Conservation (phyloP, 177 flowering plant species). For the Vitis hybrid region DNA sequence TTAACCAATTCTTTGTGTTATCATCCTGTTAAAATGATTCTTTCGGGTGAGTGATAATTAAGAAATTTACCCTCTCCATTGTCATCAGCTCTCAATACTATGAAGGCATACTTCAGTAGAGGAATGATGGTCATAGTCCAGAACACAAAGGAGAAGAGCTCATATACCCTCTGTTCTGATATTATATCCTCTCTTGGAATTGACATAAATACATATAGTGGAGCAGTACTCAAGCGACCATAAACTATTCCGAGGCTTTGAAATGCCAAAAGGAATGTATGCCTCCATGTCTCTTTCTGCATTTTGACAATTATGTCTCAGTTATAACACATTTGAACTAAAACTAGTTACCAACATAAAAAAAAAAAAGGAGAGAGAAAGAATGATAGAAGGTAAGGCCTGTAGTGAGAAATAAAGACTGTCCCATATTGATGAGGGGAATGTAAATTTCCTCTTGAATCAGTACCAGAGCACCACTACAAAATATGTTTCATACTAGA, state of each 20-base stretch:
- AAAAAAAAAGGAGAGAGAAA: not conserved
- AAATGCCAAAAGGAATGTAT: constrained; percentile 52
- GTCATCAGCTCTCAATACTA: constrained; percentile 53
- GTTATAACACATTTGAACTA: not conserved
- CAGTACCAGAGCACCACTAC: too few species aligned
- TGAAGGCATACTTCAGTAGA: constrained; percentile 54
- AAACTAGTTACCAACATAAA: not conserved
- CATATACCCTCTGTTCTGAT: constrained; percentile 37
- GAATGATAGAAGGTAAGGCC: too few species aligned
- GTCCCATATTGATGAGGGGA: too few species aligned
- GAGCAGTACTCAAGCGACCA: constrained; percentile 69
- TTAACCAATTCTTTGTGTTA: not conserved
- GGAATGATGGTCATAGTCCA: constrained; percentile 70
- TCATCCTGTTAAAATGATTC: not conserved
- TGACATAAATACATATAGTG: constrained; percentile 55
- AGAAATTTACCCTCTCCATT: constrained; percentile 59
- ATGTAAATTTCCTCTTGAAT: too few species aligned
- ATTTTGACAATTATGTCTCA: not conserved
- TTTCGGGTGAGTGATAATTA: not conserved
- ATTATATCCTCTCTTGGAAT: constrained; percentile 25
- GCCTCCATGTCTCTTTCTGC: constrained; percentile 53
- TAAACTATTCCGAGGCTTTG: constrained; percentile 73
- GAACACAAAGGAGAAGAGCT: constrained; percentile 59
- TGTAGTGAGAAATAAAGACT: too few species aligned
- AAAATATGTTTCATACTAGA: too few species aligned